Evolutionary conservation across 805 yeast genomes (phyloP), one percentile per base, ranked within the genome.

Genomic region (Suhomyces vadensis): DNA sequence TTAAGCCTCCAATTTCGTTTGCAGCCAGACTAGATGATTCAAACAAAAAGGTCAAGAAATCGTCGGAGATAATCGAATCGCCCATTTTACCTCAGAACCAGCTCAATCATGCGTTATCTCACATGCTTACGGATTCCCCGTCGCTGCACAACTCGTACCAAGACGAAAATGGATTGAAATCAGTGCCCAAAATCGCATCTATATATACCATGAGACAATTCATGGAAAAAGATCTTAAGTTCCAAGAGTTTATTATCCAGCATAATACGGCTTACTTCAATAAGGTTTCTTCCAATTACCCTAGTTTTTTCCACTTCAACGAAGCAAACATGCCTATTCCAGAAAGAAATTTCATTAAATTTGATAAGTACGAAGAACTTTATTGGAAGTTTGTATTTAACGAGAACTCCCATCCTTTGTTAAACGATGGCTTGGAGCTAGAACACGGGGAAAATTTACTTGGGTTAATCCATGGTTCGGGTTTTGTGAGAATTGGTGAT

Each of bases 131-230:
- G 3, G 13, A 20, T 16, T n/a, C 20, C 19, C 23, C 41, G 20
- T 21, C 25, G 14, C 20, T 29, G 33, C 36, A 39, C 14, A 43
- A 24, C 17, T 27, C 26, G 6, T 40, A 50, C 3, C 53, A 54
- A 36, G 63, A 58, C 25, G 46, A 53, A 1, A 24, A 48, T 2
- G 36, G 50, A 4, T 43, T 42, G 13, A 57, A 52, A 13, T 41
- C 46, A 10, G 42, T 36, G 11, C 51, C 41, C 49, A 74, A 71
- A 44, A 63, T 65, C 36, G 74, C 84, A 0, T 74, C 85, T 0
- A 52, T 76, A 5, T 81, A 79, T 62, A 77, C 75, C 23, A 61
- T 84, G 47, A 67, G 75, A 26, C 84, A 82, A 52, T 82, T 78
- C 54, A 74, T 75, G 60, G 85, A 80, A 39, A 79, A 78, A 47